Conservation (phyloP, 352 stramenopile genomes). For the Thalassiosira sp. region DNA sequence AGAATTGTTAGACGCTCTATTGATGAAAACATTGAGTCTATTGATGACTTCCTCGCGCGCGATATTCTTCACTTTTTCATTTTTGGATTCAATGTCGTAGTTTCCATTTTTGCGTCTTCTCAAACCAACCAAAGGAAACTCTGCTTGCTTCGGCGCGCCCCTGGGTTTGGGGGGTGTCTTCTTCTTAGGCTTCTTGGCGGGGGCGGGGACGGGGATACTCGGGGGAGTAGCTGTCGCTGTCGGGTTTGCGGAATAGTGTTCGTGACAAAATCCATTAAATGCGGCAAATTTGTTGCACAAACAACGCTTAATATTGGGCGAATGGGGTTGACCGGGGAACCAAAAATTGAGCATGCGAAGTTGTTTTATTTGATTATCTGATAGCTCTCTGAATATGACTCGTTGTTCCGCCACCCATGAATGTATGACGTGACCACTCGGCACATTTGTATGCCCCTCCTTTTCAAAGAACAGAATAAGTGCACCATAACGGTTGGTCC, state of each 20-base stretch:
- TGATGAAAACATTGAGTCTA: slow-evolving; percentile 7
- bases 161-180: neutral
- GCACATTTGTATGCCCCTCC: slow-evolving; percentile 12
- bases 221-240: neutral
- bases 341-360: slow-evolving; percentile 11
- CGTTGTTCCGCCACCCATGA: slow-evolving; percentile 13
- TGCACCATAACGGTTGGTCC: slow-evolving; percentile 11
- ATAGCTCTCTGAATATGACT: neutral
- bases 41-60: neutral
- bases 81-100: slow-evolving; percentile 2
- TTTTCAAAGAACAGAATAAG: slow-evolving; percentile 28
- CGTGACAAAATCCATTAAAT: slow-evolving; percentile 25
- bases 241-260: neutral
- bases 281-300: slow-evolving; percentile 20
- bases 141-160: neutral
- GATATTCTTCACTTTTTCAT: neutral
- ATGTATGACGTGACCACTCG: neutral
- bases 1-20: neutral
- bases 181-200: neutral
- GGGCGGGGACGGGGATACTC: neutral
- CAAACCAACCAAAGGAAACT: slow-evolving; percentile 20
- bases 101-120: slow-evolving; percentile 15
- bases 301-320: neutral
- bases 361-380: neutral
- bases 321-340: neutral